Percentiles rank a stretch among this genome's conserved stretches.
These are phyloP conservation scores for Rhodotorula babjevae DNA, from an alignment of 768 basidiomycete species.

Conservation along the genomic window DNA sequence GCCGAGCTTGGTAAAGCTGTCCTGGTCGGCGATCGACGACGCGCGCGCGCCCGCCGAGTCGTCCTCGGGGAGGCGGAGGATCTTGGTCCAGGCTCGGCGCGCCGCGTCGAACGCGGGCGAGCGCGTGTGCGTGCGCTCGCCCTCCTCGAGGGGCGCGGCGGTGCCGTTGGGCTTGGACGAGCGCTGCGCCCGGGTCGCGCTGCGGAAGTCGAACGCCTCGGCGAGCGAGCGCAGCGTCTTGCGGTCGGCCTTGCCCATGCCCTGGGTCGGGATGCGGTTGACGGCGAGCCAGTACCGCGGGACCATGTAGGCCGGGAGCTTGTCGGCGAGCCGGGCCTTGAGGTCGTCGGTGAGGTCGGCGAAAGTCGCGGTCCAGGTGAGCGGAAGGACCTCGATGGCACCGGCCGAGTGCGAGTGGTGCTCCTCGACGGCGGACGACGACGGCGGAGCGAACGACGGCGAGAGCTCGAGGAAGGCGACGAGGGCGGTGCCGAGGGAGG, in stretches of 20 bases:
- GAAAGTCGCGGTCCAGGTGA: background rate
- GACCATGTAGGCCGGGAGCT: constrained; percentile 33
- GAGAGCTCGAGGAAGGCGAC: constrained; percentile 37
- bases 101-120: constrained; percentile 14
- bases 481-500: constrained; percentile 21
- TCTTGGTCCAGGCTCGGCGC: constrained; percentile 20
- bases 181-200: background rate
- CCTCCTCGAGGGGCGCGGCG: background rate
- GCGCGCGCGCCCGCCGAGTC: no score
- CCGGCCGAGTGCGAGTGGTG: constrained; percentile 11
- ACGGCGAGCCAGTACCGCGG: constrained; percentile 37
- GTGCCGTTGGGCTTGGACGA: background rate
- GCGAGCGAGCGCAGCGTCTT: constrained; percentile 27
- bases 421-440: background rate
- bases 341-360: constrained; percentile 4
- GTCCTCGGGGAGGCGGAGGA: constrained; percentile 5
- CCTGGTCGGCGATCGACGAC: constrained; percentile 16
- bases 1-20: constrained; percentile 31
- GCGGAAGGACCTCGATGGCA: constrained; percentile 3
- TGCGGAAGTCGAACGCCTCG: constrained; percentile 15
- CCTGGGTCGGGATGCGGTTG: constrained; percentile 32
- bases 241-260: constrained; percentile 38
- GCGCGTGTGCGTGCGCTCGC: background rate
- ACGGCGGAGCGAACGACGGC: background rate
- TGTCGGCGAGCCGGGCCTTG: constrained; percentile 9